phyloP scores from a whole-genome alignment of 192 early-diverging fungal genomes.

The Entophlyctis helioformis region DNA sequence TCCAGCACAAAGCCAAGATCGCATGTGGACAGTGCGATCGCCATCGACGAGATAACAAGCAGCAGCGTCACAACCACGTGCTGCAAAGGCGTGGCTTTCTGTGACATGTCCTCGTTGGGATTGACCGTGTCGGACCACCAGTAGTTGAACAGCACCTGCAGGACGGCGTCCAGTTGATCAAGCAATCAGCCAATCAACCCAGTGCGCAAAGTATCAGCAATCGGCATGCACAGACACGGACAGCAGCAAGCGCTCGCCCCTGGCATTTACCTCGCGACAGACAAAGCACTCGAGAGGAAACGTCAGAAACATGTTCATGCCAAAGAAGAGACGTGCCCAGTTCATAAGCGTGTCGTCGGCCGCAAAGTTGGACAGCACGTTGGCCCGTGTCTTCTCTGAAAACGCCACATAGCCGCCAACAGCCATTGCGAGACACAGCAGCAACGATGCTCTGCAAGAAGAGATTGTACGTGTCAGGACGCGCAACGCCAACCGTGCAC shows the following conservation, averaged over 20 bases:
- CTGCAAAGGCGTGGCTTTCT: no score
- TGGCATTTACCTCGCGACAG: conserved; percentile 57
- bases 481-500: background rate
- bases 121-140: background rate
- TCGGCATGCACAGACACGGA: background rate
- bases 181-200: no score
- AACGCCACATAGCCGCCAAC: conserved; percentile 67
- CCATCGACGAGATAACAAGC: conserved; percentile 47
- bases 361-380: conserved; percentile 84
- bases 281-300: conserved; percentile 85
- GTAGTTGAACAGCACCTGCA: no score
- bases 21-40: conserved; percentile 62
- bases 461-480: background rate
- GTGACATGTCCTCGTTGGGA: background rate
- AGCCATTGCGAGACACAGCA: conserved; percentile 61
- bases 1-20: conserved; percentile 80
- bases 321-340: conserved; percentile 74
- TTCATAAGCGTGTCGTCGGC: conserved; percentile 68
- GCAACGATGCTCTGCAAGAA: conserved; percentile 38
- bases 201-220: background rate
- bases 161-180: no score
- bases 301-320: conserved; percentile 91
- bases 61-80: conserved; percentile 61
- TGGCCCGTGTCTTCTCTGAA: conserved; percentile 73
- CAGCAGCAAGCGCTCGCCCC: no score